Conservation (phyloP, 768 basidiomycete species). For the Hemileccinum impolitum region DNA sequence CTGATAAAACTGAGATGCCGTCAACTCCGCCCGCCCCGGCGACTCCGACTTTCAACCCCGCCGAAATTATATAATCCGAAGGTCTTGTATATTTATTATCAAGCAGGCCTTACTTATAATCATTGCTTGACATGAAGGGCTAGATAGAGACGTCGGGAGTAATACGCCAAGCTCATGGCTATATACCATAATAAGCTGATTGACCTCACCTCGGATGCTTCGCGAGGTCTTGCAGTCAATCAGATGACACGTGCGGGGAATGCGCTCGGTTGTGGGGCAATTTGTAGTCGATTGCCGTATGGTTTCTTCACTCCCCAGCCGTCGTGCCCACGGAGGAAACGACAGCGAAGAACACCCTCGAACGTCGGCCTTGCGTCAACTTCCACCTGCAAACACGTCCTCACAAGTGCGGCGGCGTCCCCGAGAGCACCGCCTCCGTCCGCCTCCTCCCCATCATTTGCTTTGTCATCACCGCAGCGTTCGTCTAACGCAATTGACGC, state of each 20-base stretch:
- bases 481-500: slow-evolving; percentile 77
- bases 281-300: slow-evolving; percentile 26
- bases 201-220: not conserved
- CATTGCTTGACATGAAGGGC: not conserved
- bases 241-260: slow-evolving; percentile 28
- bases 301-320: slow-evolving; percentile 60
- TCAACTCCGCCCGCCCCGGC: slow-evolving; percentile 40
- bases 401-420: slow-evolving; percentile 82
- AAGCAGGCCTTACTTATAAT: too few relatives aligned
- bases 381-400: slow-evolving; percentile 81
- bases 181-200: slow-evolving; percentile 10
- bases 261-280: slow-evolving; percentile 30
- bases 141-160: slow-evolving; percentile 8
- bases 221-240: slow-evolving; percentile 10
- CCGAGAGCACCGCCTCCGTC: slow-evolving; percentile 84
- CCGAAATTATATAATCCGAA: not conserved
- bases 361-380: slow-evolving; percentile 79
- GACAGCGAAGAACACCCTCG: slow-evolving; percentile 72
- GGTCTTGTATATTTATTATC: too few relatives aligned
- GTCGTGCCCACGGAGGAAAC: slow-evolving; percentile 72
- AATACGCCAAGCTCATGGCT: slow-evolving; percentile 8
- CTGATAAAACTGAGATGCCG: slow-evolving; percentile 45
- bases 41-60: slow-evolving; percentile 17
- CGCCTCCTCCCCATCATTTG: slow-evolving; percentile 66
- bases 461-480: slow-evolving; percentile 72